Conservation (phyloP, 192 early-diverging fungal species). For the Radiomyces spectabilis region DNA sequence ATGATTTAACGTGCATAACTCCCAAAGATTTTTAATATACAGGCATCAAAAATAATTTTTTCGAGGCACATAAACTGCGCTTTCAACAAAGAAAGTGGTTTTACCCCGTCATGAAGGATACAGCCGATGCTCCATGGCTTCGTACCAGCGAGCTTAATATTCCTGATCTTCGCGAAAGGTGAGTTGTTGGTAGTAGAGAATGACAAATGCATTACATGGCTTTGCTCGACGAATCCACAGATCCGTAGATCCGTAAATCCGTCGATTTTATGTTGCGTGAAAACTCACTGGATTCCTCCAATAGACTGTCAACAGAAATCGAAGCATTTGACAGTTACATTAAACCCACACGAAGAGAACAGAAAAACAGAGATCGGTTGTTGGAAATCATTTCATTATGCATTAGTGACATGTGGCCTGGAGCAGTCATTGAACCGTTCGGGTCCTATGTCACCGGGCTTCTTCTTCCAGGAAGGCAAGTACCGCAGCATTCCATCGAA, state of each 20-base stretch:
- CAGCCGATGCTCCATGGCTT: not conserved
- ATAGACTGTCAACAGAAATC: constrained; percentile 16
- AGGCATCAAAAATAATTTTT: no score
- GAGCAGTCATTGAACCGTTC: not conserved
- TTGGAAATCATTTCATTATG: not conserved
- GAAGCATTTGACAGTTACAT: constrained; percentile 12
- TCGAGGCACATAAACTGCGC: no score
- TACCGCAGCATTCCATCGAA: not conserved
- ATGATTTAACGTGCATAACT: no score
- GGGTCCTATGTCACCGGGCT: constrained; percentile 15
- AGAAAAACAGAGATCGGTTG: not conserved
- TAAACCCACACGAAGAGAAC: constrained; percentile 8
- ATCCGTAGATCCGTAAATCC: no score
- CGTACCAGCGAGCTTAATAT: not conserved
- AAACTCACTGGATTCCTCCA: not conserved
- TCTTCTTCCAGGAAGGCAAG: constrained; percentile 17
- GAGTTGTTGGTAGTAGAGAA: not conserved
- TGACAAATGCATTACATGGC: no score
- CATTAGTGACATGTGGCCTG: not conserved
- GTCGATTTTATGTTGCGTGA: not conserved
- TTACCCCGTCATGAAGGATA: no score
- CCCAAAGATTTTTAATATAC: no score
- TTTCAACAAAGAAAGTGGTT: no score
- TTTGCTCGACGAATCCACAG: no score
- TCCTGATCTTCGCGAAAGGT: not conserved